Evolutionary conservation across 805 yeast genomes (phyloP).

Genomic region (Scheffersomyces stipitis): DNA sequence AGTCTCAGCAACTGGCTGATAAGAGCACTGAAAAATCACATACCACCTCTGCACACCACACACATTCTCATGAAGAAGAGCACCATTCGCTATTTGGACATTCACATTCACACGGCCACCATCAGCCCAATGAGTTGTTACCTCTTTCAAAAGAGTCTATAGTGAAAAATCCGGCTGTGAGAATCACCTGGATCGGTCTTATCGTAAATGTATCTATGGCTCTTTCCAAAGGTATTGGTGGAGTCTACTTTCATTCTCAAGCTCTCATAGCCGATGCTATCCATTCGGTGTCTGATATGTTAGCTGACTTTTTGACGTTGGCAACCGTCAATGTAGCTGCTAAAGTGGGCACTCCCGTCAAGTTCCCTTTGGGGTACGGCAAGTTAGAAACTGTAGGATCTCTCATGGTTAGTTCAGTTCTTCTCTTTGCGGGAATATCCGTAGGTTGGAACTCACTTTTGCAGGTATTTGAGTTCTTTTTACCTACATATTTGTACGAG

Average conservation of each 20-base stretch:
- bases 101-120: constrained; percentile 42
- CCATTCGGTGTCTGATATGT: constrained; percentile 87
- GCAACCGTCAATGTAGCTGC: constrained; percentile 81
- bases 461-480: constrained; percentile 62
- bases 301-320: constrained; percentile 85
- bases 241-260: constrained; percentile 90
- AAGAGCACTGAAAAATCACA: not conserved
- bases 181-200: constrained; percentile 91
- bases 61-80: constrained; percentile 6
- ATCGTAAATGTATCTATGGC: constrained; percentile 85
- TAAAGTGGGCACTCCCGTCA: constrained; percentile 52
- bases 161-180: constrained; percentile 73
- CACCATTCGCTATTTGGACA: constrained; percentile 7
- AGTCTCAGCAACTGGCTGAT: not conserved
- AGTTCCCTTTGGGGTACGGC: constrained; percentile 88
- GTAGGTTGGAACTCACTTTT: constrained; percentile 85
- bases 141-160: constrained; percentile 24
- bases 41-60: constrained; percentile 4
- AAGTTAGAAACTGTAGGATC: constrained; percentile 93
- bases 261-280: constrained; percentile 92
- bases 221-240: constrained; percentile 82
- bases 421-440: constrained; percentile 83
- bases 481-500: constrained; percentile 64
- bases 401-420: constrained; percentile 77
- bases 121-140: constrained; percentile 44